Conservation (phyloP, 352 stramenopile genomes). For the Phytophthora crassamura region DNA sequence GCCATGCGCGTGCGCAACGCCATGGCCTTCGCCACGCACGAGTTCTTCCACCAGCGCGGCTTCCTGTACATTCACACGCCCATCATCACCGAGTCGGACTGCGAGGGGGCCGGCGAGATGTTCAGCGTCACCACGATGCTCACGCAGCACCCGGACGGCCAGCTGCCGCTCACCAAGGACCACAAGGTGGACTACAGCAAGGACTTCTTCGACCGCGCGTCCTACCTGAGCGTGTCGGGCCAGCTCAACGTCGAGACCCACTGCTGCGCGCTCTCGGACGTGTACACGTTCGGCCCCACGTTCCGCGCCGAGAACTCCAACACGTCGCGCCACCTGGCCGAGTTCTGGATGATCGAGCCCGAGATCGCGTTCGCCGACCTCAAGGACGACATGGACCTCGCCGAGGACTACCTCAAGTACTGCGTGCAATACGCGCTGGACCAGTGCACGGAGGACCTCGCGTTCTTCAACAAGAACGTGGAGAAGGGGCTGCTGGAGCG, state of each 20-base stretch:
- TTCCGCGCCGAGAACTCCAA: conserved; percentile 99
- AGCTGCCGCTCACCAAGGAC: conserved; percentile 63
- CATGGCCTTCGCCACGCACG: conserved; percentile 93
- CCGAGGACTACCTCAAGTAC: conserved; percentile 97
- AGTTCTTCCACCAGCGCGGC: conserved; percentile 93
- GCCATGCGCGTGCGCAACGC: conserved; percentile 94
- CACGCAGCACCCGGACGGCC: conserved; percentile 77
- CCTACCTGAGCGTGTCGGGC: conserved; percentile 95
- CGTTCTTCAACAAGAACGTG: conserved; percentile 94
- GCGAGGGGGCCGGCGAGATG: conserved; percentile 98
- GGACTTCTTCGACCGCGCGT: conserved; percentile 92
- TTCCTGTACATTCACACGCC: conserved; percentile 97
- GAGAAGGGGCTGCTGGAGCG: conserved; percentile 90
- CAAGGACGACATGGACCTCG: conserved; percentile 94
- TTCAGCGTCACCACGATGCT: conserved; percentile 95
- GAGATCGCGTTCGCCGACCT: conserved; percentile 92
- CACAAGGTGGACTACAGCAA: conserved; percentile 90
- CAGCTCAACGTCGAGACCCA: conserved; percentile 97
- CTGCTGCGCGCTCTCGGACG: conserved; percentile 86
- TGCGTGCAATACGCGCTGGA: conserved; percentile 94
- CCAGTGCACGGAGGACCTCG: conserved; percentile 92
- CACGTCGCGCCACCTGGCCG: conserved; percentile 96
- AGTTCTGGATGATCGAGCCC: conserved; percentile 99
- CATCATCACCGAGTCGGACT: conserved; percentile 97
- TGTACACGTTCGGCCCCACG: conserved; percentile 99